Conservation (phyloP, 106 monocot genomes). For the Platanthera zijinensis region DNA sequence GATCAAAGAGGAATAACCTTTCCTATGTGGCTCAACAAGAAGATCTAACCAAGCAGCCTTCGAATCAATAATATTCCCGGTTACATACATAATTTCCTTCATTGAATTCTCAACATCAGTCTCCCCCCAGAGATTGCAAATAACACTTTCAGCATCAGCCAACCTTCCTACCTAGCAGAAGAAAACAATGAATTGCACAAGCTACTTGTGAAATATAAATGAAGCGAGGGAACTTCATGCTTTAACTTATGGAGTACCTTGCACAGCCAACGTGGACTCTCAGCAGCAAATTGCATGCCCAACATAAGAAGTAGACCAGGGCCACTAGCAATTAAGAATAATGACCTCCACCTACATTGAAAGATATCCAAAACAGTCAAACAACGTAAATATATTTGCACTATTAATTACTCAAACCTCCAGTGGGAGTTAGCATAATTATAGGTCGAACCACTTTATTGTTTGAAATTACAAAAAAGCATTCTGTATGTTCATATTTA, state of each 20-base stretch:
- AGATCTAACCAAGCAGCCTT: slow-evolving; percentile 57
- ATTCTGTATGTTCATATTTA: too few relatives aligned
- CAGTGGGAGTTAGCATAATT: too few relatives aligned
- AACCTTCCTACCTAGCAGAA: slow-evolving; percentile 54
- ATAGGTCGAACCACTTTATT: too few relatives aligned
- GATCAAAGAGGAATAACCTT: slow-evolving; percentile 30
- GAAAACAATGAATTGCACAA: not conserved
- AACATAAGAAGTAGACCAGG: slow-evolving; percentile 59
- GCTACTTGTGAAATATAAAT: not conserved
- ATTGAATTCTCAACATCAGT: slow-evolving; percentile 63
- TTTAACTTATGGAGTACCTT: slow-evolving; percentile 36
- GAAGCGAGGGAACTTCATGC: not conserved
- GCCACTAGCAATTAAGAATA: slow-evolving; percentile 58
- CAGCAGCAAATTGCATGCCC: slow-evolving; percentile 89
- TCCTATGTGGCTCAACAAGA: slow-evolving; percentile 52
- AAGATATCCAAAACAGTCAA: not conserved
- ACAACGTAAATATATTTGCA: not conserved
- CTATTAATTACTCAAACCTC: too few relatives aligned
- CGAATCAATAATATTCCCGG: slow-evolving; percentile 15
- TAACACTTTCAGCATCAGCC: slow-evolving; percentile 48
- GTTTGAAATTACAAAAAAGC: too few relatives aligned
- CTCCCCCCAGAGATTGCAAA: slow-evolving; percentile 46
- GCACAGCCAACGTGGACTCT: slow-evolving; percentile 92
- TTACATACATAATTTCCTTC: slow-evolving; percentile 62
- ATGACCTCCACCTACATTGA: slow-evolving; percentile 67